These are phyloP conservation scores for Tulasnella sp. DNA, from an alignment of 768 basidiomycete species.

Conservation along the genomic window DNA sequence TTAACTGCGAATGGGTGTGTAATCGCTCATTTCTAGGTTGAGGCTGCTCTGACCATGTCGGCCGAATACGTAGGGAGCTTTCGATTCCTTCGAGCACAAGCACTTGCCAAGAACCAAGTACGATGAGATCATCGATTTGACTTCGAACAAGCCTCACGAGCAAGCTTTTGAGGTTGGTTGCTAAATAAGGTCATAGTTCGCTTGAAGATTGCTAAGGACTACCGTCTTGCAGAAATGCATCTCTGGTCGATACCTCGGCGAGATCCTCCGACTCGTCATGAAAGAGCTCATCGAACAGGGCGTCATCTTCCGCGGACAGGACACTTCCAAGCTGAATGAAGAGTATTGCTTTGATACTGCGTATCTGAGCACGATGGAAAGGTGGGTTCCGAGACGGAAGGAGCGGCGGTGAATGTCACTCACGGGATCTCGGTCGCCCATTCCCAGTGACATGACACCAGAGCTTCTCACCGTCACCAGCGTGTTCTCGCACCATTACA, in stretches of 20 bases:
- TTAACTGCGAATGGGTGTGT: conserved; percentile 91
- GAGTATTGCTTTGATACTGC: conserved; percentile 94
- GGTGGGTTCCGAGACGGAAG: conserved; percentile 44
- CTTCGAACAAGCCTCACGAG: conserved; percentile 94
- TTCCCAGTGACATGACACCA: conserved; percentile 81
- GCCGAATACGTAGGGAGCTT: conserved; percentile 66
- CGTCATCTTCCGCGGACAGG: conserved; percentile 95
- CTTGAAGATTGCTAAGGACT: too few relatives aligned
- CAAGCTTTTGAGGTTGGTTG: conserved; percentile 78
- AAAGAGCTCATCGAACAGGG: conserved; percentile 96
- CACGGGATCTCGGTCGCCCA: too few relatives aligned
- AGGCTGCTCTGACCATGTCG: not conserved
- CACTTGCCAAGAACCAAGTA: conserved; percentile 94
- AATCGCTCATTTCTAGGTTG: not conserved
- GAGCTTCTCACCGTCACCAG: conserved; percentile 96
- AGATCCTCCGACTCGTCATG: conserved; percentile 91
- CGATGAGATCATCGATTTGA: conserved; percentile 85
- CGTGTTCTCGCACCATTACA: conserved; percentile 96
- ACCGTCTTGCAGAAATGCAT: conserved; percentile 70
- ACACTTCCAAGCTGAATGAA: conserved; percentile 96
- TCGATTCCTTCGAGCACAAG: conserved; percentile 93
- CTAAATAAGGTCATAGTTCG: not conserved
- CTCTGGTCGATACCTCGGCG: conserved; percentile 91
- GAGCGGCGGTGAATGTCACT: too few relatives aligned
- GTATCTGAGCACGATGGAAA: conserved; percentile 95